Evolutionary conservation across 495 filamentous ascomycete species (phyloP), one percentile per base, ranked within the genome.

Genomic region (Jackrogersella minutella): DNA sequence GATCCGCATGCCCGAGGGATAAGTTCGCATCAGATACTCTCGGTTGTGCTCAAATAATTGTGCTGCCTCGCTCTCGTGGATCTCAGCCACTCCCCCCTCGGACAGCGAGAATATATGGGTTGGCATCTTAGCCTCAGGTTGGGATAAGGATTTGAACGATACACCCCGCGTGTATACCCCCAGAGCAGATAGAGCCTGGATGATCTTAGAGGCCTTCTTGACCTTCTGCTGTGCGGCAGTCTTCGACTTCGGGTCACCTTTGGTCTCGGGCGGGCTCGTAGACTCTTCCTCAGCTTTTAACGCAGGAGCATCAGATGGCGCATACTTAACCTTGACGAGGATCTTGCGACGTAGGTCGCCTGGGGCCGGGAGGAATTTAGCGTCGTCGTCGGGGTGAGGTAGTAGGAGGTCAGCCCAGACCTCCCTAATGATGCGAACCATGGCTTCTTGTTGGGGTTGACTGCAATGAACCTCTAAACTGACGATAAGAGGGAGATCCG

Each of bases 31-130:
- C 64, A 97, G 77, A 71, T 85, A 92, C 26, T 83, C 73, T n/a
- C 87, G 84, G 74, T 97, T 97, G 80, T 97, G 93, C 11, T 86
- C 78, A 63, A 96, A 93, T 5, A 97, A 79, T 1, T 83, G 83
- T 1, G 79, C 71, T 0, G 82, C 81, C 39, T 85, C 76, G 57
- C 82, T 85, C 44, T 86, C 79, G 72, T 93, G 87, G 19, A 92
- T 85, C 47, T 88, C 88, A 26, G 87, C 81, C 10, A 95, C 85
- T n/a, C 86, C 84, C 43, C 85, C 87, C 73, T 97, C 93, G 0
- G 90, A 93, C 26, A 97, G 81, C 0, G 92, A 93, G 77, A 93
- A 97, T 24, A 97, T 85, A 75, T 97, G 93, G 0, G 87, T 89
- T 0, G 93, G 92, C 58, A 91, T 87, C 17, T 77, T 79, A 0